These are phyloP conservation scores for Blastomyces parvus DNA, from an alignment of 2,329 filamentous ascomycete genomes.

Conservation along the genomic window DNA sequence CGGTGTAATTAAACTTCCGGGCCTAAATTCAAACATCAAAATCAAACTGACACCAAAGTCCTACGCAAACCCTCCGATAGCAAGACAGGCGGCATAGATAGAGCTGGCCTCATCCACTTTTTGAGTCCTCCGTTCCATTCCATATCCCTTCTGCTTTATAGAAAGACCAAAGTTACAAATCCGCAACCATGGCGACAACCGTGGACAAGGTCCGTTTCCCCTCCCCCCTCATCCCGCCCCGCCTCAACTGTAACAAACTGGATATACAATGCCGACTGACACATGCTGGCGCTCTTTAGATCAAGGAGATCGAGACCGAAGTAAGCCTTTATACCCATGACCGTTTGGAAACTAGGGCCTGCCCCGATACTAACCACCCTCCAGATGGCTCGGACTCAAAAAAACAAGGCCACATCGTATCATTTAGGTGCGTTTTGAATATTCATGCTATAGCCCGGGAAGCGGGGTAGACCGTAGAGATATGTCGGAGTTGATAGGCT, in stretches of 20 bases:
- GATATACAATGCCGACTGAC: slow-evolving; percentile 25
- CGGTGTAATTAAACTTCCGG: not conserved
- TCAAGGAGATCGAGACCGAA: slow-evolving; percentile 94
- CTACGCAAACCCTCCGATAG: not conserved
- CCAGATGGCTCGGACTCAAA: slow-evolving; percentile 91
- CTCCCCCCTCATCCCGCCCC: too few species aligned
- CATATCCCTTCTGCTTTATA: not conserved
- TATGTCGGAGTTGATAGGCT: slow-evolving; percentile 11
- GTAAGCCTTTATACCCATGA: slow-evolving; percentile 42
- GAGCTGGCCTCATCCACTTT: not conserved
- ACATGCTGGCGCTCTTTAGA: slow-evolving; percentile 43
- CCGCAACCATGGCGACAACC: slow-evolving; percentile 70
- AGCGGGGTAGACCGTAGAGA: not conserved
- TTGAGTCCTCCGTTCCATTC: not conserved
- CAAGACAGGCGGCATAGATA: not conserved
- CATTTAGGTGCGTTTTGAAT: slow-evolving; percentile 57
- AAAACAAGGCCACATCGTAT: slow-evolving; percentile 91
- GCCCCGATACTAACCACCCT: slow-evolving; percentile 16
- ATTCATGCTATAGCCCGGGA: not conserved
- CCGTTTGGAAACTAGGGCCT: slow-evolving; percentile 6
- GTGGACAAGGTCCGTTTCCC: slow-evolving; percentile 70
- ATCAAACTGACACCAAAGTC: not conserved
- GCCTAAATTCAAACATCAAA: not conserved
- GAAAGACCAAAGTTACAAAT: not conserved
- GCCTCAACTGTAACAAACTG: not conserved